These are phyloP conservation scores for Euphorbia corollata DNA, from an alignment of 441 rosid species.

Conservation along the genomic window DNA sequence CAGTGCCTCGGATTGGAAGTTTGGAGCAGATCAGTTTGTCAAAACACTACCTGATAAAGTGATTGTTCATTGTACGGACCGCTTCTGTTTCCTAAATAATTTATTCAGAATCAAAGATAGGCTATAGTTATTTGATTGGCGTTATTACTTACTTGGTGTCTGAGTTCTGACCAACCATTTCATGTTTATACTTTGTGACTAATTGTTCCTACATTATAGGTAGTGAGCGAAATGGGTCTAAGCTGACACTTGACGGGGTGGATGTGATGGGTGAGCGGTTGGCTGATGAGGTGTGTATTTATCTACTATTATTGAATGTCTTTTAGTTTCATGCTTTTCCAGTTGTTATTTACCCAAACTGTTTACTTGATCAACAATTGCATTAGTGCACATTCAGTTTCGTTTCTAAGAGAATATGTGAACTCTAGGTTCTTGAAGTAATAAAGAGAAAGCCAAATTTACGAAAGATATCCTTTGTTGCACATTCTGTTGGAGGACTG, in stretches of 20 bases:
- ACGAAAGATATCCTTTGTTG: conserved; percentile 75
- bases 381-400: conserved; percentile 9
- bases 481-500: conserved; percentile 96
- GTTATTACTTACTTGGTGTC: not conserved
- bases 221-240: conserved; percentile 62
- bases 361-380: not conserved
- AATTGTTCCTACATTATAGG: conserved; percentile 39
- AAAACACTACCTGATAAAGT: conserved; percentile 63
- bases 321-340: conserved; percentile 3
- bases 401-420: conserved; percentile 16
- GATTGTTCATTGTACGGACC: conserved; percentile 68
- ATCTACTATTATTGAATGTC: not conserved
- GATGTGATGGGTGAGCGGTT: conserved; percentile 97
- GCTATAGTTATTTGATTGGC: not conserved
- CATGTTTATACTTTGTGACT: not conserved
- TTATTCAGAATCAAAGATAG: not conserved
- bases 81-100: conserved; percentile 5
- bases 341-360: conserved; percentile 8
- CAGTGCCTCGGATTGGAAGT: conserved; percentile 88
- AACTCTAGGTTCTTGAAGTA: conserved; percentile 64
- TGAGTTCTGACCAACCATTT: conserved; percentile 5
- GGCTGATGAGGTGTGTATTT: conserved; percentile 57
- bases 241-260: conserved; percentile 74
- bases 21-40: conserved; percentile 83
- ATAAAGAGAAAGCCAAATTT: conserved; percentile 53